A percentile compares a stretch with the other conserved stretches of the same genome.
Evolutionary conservation across 225 moss, liverwort and hornwort genomes (phyloP).

Genomic region (Bryoerythrophyllum caledonicum): DNA sequence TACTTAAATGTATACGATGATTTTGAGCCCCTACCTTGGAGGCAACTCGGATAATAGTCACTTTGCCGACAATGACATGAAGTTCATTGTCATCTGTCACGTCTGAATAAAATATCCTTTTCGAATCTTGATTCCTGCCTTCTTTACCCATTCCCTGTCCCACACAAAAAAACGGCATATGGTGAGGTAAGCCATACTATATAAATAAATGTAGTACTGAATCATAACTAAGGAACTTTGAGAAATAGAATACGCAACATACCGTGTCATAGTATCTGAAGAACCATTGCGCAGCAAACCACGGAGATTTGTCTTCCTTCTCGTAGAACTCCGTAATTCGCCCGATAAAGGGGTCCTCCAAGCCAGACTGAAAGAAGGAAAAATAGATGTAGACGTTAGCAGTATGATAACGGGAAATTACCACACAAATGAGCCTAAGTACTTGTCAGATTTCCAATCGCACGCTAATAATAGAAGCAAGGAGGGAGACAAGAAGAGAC

Average conservation of each 20-base stretch:
- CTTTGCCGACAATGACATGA: slow-evolving; percentile 75
- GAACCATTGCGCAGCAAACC: slow-evolving; percentile 91
- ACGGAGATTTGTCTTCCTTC: slow-evolving; percentile 59
- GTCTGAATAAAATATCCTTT: slow-evolving; percentile 76
- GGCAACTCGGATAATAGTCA: slow-evolving; percentile 60
- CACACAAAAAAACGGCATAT: neutral
- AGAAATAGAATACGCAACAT: neutral
- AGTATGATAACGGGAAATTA: neutral
- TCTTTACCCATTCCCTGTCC: slow-evolving; percentile 66
- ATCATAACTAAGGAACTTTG: neutral
- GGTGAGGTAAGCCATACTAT: neutral
- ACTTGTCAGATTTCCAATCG: neutral
- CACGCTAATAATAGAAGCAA: neutral
- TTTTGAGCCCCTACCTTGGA: slow-evolving; percentile 50
- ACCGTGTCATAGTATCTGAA: slow-evolving; percentile 91
- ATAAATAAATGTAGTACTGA: neutral
- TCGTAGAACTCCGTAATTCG: slow-evolving; percentile 81
- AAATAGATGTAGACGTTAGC: neutral
- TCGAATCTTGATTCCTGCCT: slow-evolving; percentile 52
- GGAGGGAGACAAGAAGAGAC: slow-evolving; percentile 18
- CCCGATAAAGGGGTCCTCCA: slow-evolving; percentile 63
- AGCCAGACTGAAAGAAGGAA: slow-evolving; percentile 49
- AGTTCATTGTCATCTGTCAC: slow-evolving; percentile 74
- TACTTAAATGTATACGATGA: neutral
- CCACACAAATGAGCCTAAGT: neutral